Percentiles rank a stretch among this genome's conserved stretches.
These are phyloP conservation scores for Sequoia sempervirens DNA, from an alignment of 75 land plant genomes.

Conservation along the genomic window DNA sequence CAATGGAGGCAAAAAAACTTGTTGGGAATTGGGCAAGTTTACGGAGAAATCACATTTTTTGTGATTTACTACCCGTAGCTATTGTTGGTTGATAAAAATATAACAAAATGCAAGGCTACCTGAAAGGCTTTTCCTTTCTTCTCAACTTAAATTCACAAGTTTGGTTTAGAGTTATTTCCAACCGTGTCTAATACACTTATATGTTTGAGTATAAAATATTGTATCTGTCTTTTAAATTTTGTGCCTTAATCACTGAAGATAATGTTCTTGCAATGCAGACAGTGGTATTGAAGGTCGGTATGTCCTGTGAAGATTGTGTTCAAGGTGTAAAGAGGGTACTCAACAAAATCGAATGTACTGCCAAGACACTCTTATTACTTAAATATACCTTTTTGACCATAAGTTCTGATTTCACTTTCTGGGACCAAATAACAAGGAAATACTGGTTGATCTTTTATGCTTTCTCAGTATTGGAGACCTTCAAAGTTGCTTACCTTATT, in stretches of 20 bases:
- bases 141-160: too few species aligned
- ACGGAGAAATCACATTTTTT: too few species aligned
- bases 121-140: too few species aligned
- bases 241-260: neutral
- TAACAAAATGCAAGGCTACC: too few species aligned
- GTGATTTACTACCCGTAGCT: too few species aligned
- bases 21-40: too few species aligned
- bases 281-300: constrained; percentile 81
- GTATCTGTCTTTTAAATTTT: neutral
- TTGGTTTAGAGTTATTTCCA: neutral
- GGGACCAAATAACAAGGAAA: neutral
- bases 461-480: too few species aligned
- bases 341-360: constrained; percentile 76
- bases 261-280: constrained; percentile 42
- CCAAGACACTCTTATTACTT: neutral
- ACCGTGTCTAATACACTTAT: neutral
- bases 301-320: constrained; percentile 86
- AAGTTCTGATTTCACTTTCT: neutral
- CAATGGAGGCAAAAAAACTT: too few species aligned
- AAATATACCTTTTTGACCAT: neutral
- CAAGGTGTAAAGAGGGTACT: constrained; percentile 78
- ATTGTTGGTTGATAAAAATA: too few species aligned
- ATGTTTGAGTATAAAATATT: neutral
- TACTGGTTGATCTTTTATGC: too few species aligned
- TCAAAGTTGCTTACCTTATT: neutral